These are phyloP conservation scores for Bipolaris gigantea DNA, from an alignment of 2,329 filamentous ascomycete species.

Conservation along the genomic window DNA sequence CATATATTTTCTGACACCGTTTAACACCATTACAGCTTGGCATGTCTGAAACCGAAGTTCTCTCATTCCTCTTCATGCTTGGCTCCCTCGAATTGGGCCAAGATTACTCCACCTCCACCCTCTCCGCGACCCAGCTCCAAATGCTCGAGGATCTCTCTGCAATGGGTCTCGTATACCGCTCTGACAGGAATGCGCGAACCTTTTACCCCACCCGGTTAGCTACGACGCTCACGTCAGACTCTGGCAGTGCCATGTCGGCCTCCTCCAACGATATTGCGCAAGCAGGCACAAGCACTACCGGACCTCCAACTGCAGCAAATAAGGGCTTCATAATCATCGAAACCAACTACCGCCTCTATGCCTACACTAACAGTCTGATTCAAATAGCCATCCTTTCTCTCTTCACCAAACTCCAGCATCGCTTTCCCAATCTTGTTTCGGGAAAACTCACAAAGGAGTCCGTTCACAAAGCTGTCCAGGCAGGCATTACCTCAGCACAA, in stretches of 20 bases:
- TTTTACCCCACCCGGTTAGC: constrained; percentile 93
- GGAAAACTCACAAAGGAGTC: constrained; percentile 88
- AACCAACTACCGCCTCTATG: constrained; percentile 97
- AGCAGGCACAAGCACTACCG: constrained; percentile 10
- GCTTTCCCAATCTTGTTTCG: constrained; percentile 91
- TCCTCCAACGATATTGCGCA: constrained; percentile 62
- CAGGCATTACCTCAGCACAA: constrained; percentile 92
- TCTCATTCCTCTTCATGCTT: constrained; percentile 94
- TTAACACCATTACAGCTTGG: constrained; percentile 52
- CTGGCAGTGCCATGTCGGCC: constrained; percentile 48
- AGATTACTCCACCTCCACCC: constrained; percentile 82
- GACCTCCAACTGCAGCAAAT: constrained; percentile 36
- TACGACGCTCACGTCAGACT: constrained; percentile 84
- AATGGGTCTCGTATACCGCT: constrained; percentile 85
- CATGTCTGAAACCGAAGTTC: constrained; percentile 88
- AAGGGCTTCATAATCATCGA: constrained; percentile 93
- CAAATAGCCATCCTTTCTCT: constrained; percentile 93
- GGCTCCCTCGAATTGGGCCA: constrained; percentile 89
- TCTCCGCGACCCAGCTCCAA: constrained; percentile 78
- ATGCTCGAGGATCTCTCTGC: constrained; percentile 91
- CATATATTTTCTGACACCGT: not conserved
- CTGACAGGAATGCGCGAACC: constrained; percentile 49
- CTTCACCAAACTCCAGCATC: constrained; percentile 83
- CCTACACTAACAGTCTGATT: constrained; percentile 90
- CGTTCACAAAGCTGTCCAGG: constrained; percentile 80